These are phyloP conservation scores for Talaromyces wortmannii DNA, from an alignment of 495 filamentous ascomycete species.

Conservation along the genomic window DNA sequence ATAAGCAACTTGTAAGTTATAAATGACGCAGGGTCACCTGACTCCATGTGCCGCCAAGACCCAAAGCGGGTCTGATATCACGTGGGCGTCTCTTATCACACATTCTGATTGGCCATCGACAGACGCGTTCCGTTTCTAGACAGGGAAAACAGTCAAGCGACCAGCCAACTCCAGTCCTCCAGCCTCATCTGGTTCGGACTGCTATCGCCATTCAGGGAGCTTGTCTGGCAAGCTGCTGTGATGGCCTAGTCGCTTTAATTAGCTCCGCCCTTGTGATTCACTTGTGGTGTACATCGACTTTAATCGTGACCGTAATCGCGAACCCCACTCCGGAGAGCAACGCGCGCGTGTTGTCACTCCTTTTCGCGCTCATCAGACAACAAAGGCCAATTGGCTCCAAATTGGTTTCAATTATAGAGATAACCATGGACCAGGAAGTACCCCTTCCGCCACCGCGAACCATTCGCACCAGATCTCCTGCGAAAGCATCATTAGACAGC, in stretches of 20 bases:
- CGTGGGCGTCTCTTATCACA: neutral
- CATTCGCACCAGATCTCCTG: slow-evolving; percentile 27
- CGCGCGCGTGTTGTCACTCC: neutral
- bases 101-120: neutral
- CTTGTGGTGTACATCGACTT: too few relatives aligned
- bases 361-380: neutral
- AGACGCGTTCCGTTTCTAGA: slow-evolving; percentile 1
- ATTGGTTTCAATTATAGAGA: neutral
- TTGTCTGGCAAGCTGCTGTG: neutral
- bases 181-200: neutral
- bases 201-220: neutral
- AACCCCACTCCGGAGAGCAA: neutral
- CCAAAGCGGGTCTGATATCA: too few relatives aligned
- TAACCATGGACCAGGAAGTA: slow-evolving; percentile 34
- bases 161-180: neutral
- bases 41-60: too few relatives aligned
- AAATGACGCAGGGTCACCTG: too few relatives aligned
- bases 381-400: neutral
- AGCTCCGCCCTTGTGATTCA: too few relatives aligned
- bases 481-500: slow-evolving; percentile 4
- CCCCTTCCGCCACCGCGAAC: slow-evolving; percentile 37
- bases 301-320: too few relatives aligned
- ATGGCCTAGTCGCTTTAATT: neutral
- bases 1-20: too few relatives aligned
- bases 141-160: slow-evolving; percentile 3